A percentile compares a stretch with the other conserved stretches of the same genome.
phyloP scores from a whole-genome alignment of 768 basidiomycete species.

The Boletellus ananiceps region DNA sequence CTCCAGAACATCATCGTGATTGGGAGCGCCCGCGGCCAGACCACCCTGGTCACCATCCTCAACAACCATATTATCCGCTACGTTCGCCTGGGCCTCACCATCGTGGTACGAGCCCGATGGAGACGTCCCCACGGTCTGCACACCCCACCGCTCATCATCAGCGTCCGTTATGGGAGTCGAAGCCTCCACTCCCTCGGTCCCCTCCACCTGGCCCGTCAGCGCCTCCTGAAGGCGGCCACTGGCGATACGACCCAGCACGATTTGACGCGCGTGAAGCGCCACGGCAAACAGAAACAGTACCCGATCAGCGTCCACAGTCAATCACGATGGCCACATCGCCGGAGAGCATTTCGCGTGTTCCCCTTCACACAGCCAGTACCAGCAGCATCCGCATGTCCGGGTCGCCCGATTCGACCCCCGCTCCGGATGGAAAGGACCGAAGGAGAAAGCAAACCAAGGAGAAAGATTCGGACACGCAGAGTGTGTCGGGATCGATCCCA shows the following conservation, averaged over 20 bases:
- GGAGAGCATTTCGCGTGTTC: slow-evolving; percentile 33
- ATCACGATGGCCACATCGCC: slow-evolving; percentile 45
- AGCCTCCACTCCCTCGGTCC: slow-evolving; percentile 37
- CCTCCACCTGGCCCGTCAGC: slow-evolving; percentile 34
- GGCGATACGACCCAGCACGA: slow-evolving; percentile 60
- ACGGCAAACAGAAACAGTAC: slow-evolving; percentile 25
- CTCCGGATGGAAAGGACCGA: slow-evolving; percentile 45
- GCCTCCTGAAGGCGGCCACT: slow-evolving; percentile 40
- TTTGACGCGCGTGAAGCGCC: slow-evolving; percentile 45
- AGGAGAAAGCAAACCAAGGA: slow-evolving; percentile 45
- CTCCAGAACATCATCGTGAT: slow-evolving; percentile 43
- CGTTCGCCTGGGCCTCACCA: slow-evolving; percentile 38
- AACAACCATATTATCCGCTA: slow-evolving; percentile 29
- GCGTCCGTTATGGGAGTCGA: slow-evolving; percentile 58
- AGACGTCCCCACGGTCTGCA: slow-evolving; percentile 55
- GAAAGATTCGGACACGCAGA: slow-evolving; percentile 40
- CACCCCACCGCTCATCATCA: slow-evolving; percentile 36
- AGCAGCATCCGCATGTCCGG: slow-evolving; percentile 48
- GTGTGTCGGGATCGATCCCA: slow-evolving; percentile 24
- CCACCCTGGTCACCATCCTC: slow-evolving; percentile 30
- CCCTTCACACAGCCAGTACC: slow-evolving; percentile 27
- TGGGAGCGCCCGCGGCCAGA: slow-evolving; percentile 48
- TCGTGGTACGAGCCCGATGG: slow-evolving; percentile 47
- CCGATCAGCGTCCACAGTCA: slow-evolving; percentile 34
- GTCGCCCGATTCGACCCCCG: slow-evolving; percentile 48